Evolutionary conservation across 495 filamentous ascomycete genomes (phyloP), one percentile per base, ranked within the genome.

Genomic region (Tirmania nivea): DNA sequence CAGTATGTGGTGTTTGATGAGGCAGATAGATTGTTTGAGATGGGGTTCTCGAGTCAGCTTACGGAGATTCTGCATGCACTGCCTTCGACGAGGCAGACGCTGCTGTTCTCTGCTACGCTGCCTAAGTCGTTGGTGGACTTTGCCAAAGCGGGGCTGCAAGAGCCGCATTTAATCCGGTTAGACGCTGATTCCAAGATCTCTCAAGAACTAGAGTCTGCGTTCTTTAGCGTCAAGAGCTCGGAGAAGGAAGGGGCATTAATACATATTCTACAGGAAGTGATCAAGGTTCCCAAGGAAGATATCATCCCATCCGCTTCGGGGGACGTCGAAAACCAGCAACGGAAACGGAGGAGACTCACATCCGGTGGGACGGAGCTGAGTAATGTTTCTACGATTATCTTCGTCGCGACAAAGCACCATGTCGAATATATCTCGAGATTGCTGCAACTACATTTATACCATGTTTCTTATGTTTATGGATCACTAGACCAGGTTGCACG

Each of bases 141-240:
- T 63, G 90, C 92, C 3, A 76, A 86, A 56, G 90, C 90, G 51
- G 90, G 90, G 55, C 67, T 96, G 39, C 83, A 90, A 56, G 92
- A 96, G 51, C 89, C 90, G 0, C 81, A 72, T 56, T 71, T 95
- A 1, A 78, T 97, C 54, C 78, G 90, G 54, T 68, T 97, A 35
- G 90, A 97, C 68, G 81, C 85, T 3, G 90, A 97, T 62, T 86
- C 83, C 60, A 97, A 97, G 63, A 80, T 96, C 8, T 94, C 92
- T 0, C 87, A 89, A 0, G 89, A 95, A 60, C 74, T 97, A 21
- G 76, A 99, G 63, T 86, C 79, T 59, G 87, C 83, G 7, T 96
- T 95, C 68, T 95, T 99, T 65, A 83, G 80, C 0, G 75, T 99
- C 57, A 95, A 94, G 63, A 78, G 81, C 35, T 79, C 78, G 5